phyloP scores from a whole-genome alignment of 257 asterid species.

The Salvia hispanica region DNA sequence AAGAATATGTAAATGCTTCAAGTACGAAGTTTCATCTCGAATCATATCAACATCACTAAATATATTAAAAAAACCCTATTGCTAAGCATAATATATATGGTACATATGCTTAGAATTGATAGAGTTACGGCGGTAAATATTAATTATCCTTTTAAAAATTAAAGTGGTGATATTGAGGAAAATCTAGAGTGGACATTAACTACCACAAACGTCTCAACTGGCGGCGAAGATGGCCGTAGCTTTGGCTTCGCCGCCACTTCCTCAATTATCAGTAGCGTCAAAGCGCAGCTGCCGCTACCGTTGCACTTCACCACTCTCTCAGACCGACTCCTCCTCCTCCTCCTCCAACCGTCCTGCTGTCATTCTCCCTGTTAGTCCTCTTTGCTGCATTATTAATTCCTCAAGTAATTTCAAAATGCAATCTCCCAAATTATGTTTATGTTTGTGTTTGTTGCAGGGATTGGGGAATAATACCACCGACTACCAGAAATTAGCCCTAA shows the following conservation, averaged over 20 bases:
- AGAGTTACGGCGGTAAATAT: no score
- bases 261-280: conserved; percentile 29
- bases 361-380: conserved; percentile 73
- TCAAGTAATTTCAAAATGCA: background rate
- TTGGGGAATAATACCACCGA: conserved; percentile 82
- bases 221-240: conserved; percentile 62
- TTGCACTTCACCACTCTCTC: conserved; percentile 46
- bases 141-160: no score
- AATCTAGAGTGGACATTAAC: conserved; percentile 11
- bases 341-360: conserved; percentile 78
- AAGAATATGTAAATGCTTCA: no score
- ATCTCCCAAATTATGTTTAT: no score
- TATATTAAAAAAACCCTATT: no score
- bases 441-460: conserved; percentile 53
- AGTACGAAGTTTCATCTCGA: no score
- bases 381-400: conserved; percentile 7
- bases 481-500: conserved; percentile 65
- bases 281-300: conserved; percentile 34
- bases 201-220: conserved; percentile 36
- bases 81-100: no score
- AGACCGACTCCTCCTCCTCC: conserved; percentile 42
- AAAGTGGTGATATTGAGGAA: no score
- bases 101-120: no score
- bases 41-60: no score
- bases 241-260: conserved; percentile 44